Conservation (phyloP, 257 asterid genomes). For the Solanum okadae region DNA sequence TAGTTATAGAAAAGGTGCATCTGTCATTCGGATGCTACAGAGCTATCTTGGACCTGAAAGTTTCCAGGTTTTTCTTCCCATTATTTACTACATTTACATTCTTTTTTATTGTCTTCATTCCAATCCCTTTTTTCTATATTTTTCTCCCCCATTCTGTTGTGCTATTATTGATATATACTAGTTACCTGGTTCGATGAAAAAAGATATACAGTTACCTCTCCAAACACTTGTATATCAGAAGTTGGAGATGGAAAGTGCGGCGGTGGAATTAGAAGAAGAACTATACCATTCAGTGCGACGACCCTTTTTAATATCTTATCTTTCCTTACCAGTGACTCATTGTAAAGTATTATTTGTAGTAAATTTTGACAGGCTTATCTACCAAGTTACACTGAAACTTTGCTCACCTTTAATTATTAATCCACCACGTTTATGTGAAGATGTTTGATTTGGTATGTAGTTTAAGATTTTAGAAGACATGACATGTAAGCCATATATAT, state of each 20-base stretch:
- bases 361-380: neutral
- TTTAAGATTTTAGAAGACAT: neutral
- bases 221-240: neutral
- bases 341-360: neutral
- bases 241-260: neutral
- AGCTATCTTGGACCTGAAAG: slow-evolving; percentile 85
- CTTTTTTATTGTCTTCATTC: neutral
- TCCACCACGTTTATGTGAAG: neutral
- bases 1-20: slow-evolving; percentile 93
- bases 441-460: neutral
- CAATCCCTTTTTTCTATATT: neutral
- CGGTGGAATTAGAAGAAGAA: neutral
- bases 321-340: neutral
- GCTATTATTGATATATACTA: neutral
- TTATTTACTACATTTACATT: neutral
- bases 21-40: slow-evolving; percentile 90
- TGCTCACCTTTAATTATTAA: neutral
- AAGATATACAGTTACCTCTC: neutral
- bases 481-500: neutral
- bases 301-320: neutral
- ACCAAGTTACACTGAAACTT: neutral
- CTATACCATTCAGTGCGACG: neutral
- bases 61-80: slow-evolving; percentile 60
- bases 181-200: neutral
- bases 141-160: neutral